These are phyloP conservation scores for Theobroma grandiflorum DNA, from an alignment of 441 rosid species.

Conservation along the genomic window DNA sequence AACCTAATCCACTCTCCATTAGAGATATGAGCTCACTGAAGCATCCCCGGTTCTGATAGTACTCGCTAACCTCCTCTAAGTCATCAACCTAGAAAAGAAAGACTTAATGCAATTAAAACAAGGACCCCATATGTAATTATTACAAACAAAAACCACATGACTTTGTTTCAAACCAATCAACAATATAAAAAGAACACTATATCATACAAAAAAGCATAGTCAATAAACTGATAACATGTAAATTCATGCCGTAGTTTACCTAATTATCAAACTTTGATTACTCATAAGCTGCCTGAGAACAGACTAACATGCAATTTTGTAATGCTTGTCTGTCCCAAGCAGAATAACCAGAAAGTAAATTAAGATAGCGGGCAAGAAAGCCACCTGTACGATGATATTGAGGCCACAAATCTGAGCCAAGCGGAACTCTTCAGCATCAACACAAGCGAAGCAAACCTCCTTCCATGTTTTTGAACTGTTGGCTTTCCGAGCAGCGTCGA, in stretches of 20 bases:
- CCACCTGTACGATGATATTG: slow-evolving; percentile 91
- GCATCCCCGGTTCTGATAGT: slow-evolving; percentile 97
- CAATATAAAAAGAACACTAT: neutral
- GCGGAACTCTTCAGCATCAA: slow-evolving; percentile 98
- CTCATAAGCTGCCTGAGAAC: neutral
- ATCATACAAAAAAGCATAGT: neutral
- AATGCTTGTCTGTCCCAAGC: neutral
- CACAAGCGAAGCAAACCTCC: slow-evolving; percentile 99
- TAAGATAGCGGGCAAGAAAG: slow-evolving; percentile 42
- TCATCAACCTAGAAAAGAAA: slow-evolving; percentile 80
- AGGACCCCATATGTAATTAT: neutral
- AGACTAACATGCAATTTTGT: neutral
- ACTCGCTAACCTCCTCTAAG: slow-evolving; percentile 95
- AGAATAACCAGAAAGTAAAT: neutral
- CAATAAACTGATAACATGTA: neutral
- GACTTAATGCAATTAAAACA: neutral
- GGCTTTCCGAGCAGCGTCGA: slow-evolving; percentile 98
- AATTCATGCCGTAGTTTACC: neutral
- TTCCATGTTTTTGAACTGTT: slow-evolving; percentile 99
- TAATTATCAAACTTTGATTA: neutral
- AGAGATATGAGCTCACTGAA: slow-evolving; percentile 94
- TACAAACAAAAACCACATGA: neutral
- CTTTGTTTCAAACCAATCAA: neutral
- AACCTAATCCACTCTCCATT: slow-evolving; percentile 98
- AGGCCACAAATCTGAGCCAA: slow-evolving; percentile 98